Conservation (phyloP, 495 filamentous ascomycete genomes). For the Aeminium ludgeri region DNA sequence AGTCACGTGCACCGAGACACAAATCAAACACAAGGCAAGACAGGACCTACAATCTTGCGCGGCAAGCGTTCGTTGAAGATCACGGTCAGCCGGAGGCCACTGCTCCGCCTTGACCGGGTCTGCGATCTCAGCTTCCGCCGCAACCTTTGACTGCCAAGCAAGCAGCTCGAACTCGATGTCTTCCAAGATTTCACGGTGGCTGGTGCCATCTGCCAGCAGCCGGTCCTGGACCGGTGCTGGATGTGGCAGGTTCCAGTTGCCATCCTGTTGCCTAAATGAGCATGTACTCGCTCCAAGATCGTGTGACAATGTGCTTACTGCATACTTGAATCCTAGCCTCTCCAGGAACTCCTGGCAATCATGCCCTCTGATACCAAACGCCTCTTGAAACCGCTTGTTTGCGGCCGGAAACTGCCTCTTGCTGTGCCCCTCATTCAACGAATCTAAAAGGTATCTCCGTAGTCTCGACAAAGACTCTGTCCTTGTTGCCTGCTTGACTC, state of each 20-base stretch:
- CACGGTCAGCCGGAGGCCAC: slow-evolving; percentile 8
- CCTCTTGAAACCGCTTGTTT: slow-evolving; percentile 56
- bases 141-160: slow-evolving; percentile 5
- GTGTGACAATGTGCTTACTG: slow-evolving; percentile 4
- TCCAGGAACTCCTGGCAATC: slow-evolving; percentile 33
- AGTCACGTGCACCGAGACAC: too few species aligned
- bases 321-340: slow-evolving; percentile 41
- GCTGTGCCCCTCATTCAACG: slow-evolving; percentile 30
- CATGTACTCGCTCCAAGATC: neutral
- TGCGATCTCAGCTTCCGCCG: slow-evolving; percentile 36
- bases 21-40: neutral
- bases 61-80: slow-evolving; percentile 12
- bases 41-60: slow-evolving; percentile 11
- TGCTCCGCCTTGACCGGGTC: slow-evolving; percentile 41
- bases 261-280: neutral
- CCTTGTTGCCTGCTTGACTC: slow-evolving; percentile 30
- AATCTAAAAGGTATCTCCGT: slow-evolving; percentile 44
- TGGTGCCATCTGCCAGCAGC: slow-evolving; percentile 4
- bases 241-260: slow-evolving; percentile 7
- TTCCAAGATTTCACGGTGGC: slow-evolving; percentile 9
- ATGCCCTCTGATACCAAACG: slow-evolving; percentile 49
- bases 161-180: slow-evolving; percentile 12
- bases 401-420: slow-evolving; percentile 42
- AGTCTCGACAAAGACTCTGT: slow-evolving; percentile 39
- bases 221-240: slow-evolving; percentile 3